These are phyloP conservation scores for Paramecium sexaurelia DNA, from an alignment of 73 alveolate species.

Conservation along the genomic window DNA sequence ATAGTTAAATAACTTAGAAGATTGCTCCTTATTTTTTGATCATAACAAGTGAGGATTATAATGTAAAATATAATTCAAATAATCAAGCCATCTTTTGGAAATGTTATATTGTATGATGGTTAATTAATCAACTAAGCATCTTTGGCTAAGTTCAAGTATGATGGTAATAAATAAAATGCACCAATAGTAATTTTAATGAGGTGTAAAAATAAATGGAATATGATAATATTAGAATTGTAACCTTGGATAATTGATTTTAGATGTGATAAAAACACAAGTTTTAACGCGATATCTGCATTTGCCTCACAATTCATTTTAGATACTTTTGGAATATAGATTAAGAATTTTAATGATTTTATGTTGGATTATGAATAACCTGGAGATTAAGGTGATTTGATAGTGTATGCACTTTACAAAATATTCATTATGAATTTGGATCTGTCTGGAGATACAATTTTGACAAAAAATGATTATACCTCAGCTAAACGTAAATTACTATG, in stretches of 20 bases:
- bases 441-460: neutral
- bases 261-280: neutral
- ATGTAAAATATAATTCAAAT: neutral
- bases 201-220: slow-evolving; percentile 24
- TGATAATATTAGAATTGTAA: neutral
- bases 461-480: neutral
- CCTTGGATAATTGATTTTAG: slow-evolving; percentile 30
- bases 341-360: slow-evolving; percentile 29
- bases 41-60: neutral
- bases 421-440: neutral
- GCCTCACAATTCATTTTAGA: neutral
- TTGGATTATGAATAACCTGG: neutral
- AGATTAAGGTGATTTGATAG: neutral
- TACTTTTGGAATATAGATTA: neutral
- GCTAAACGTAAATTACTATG: slow-evolving; percentile 6
- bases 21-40: slow-evolving; percentile 39
- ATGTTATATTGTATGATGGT: neutral
- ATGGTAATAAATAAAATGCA: slow-evolving; percentile 17
- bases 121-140: neutral
- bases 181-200: neutral
- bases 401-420: neutral
- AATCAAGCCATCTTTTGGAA: slow-evolving; percentile 19
- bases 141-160: slow-evolving; percentile 13
- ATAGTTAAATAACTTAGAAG: neutral
- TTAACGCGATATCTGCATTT: neutral